These are phyloP conservation scores for Butyriboletus appendiculatus DNA, from an alignment of 1,284 basidiomycete genomes.

Conservation along the genomic window DNA sequence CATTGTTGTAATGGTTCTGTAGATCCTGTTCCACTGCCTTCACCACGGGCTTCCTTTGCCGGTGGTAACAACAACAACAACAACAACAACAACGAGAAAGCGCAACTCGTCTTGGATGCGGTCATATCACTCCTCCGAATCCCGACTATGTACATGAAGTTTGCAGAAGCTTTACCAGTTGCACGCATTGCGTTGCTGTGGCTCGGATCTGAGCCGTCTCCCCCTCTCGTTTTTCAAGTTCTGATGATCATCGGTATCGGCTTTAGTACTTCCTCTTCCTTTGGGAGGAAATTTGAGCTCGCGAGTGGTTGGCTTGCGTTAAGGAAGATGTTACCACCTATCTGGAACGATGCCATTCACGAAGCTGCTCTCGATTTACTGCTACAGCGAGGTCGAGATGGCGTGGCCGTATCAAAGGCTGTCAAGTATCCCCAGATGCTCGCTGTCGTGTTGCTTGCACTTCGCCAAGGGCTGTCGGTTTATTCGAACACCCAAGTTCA, in stretches of 20 bases:
- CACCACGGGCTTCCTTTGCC: constrained; percentile 50
- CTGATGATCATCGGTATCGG: constrained; percentile 61
- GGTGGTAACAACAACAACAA: background rate
- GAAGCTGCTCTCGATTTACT: constrained; percentile 65
- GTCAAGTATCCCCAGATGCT: constrained; percentile 48
- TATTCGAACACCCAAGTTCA: constrained; percentile 11
- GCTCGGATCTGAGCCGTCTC: constrained; percentile 65
- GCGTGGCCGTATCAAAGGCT: constrained; percentile 1
- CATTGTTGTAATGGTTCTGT: background rate
- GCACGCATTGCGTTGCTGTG: constrained; percentile 74
- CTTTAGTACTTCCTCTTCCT: constrained; percentile 54
- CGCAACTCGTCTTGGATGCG: constrained; percentile 60
- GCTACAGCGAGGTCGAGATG: constrained; percentile 42
- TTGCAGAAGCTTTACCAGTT: constrained; percentile 67
- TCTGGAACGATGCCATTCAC: constrained; percentile 69
- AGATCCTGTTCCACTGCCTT: constrained; percentile 30
- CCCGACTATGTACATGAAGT: constrained; percentile 57
- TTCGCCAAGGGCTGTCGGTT: constrained; percentile 45
- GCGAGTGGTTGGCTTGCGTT: constrained; percentile 74
- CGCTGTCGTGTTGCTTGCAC: constrained; percentile 63
- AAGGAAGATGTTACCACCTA: constrained; percentile 61
- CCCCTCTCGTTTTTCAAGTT: constrained; percentile 58
- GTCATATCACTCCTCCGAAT: constrained; percentile 59
- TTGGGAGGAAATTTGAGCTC: constrained; percentile 73
- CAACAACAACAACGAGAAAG: constrained; percentile 42